Conservation (phyloP, 257 asterid species). For the Hygrophila difformis region DNA sequence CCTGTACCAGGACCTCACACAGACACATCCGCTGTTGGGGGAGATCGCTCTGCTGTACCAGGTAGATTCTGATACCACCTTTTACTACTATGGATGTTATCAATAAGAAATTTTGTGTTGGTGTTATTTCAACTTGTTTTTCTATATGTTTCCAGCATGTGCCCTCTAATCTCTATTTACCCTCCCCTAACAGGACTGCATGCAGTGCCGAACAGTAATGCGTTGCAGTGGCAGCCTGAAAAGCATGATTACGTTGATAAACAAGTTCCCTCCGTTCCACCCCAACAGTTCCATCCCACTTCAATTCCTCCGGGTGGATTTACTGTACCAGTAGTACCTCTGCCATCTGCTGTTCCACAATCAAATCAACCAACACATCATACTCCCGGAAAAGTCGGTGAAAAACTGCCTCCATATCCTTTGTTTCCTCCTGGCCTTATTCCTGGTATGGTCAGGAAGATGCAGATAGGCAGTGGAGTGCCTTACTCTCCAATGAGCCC, state of each 20-base stretch:
- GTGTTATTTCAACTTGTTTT: too few species aligned
- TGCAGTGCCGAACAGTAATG: slow-evolving; percentile 31
- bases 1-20: slow-evolving; percentile 46
- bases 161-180: too few species aligned
- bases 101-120: slow-evolving; percentile 5
- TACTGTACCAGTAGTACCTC: slow-evolving; percentile 31
- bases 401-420: slow-evolving; percentile 78
- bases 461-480: slow-evolving; percentile 99
- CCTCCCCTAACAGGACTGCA: slow-evolving; percentile 28
- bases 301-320: slow-evolving; percentile 43
- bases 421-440: slow-evolving; percentile 94
- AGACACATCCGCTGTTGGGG: slow-evolving; percentile 30
- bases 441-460: slow-evolving; percentile 95
- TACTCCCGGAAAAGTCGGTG: slow-evolving; percentile 38
- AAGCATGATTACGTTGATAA: slow-evolving; percentile 44
- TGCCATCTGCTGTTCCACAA: slow-evolving; percentile 43
- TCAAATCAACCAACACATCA: slow-evolving; percentile 41
- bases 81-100: slow-evolving; percentile 1
- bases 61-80: slow-evolving; percentile 28
- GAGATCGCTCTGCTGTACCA: slow-evolving; percentile 45
- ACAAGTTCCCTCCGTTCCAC: slow-evolving; percentile 43
- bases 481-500: slow-evolving; percentile 98
- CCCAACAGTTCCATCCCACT: slow-evolving; percentile 59
- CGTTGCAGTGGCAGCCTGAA: slow-evolving; percentile 51
- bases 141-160: too few species aligned